These are phyloP conservation scores for Rhodamnia rubescens DNA, from an alignment of 345 rosid species.

Conservation along the genomic window DNA sequence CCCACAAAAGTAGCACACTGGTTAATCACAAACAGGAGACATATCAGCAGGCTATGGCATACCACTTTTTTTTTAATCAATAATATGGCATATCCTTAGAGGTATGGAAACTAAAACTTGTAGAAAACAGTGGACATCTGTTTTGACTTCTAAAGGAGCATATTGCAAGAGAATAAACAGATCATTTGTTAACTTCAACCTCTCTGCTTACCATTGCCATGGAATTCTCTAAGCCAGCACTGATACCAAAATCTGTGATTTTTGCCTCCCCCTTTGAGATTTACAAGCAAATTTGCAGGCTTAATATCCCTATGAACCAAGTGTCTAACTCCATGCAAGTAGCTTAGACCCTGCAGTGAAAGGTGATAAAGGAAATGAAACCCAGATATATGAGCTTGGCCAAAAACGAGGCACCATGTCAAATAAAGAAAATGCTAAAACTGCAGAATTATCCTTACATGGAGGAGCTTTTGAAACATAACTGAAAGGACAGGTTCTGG, in stretches of 20 bases:
- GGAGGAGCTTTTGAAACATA: conserved; percentile 80
- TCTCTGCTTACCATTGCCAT: conserved; percentile 75
- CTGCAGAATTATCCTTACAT: conserved; percentile 20
- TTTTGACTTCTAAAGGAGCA: not conserved
- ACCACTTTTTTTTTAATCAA: not conserved
- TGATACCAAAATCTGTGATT: conserved; percentile 93
- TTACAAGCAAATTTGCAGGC: conserved; percentile 92
- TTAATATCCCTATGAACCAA: conserved; percentile 96
- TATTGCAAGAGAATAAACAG: not conserved
- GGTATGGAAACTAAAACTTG: not conserved
- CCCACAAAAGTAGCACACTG: conserved; percentile 99
- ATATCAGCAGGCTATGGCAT: conserved; percentile 5
- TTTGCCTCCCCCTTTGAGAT: conserved; percentile 90
- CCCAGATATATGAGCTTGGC: conserved; percentile 4
- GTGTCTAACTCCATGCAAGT: conserved; percentile 85
- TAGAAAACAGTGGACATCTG: not conserved
- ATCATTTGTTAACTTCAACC: not conserved
- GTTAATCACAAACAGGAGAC: conserved; percentile 6
- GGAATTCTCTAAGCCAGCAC: conserved; percentile 94
- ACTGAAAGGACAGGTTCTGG: conserved; percentile 86
- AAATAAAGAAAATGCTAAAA: not conserved
- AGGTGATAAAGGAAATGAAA: not conserved
- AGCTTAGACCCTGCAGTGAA: conserved; percentile 53
- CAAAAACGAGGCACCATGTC: not conserved
- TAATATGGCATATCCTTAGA: not conserved